Base-by-base conservation (phyloP, 2,329 filamentous ascomycete species). In the Cercospora nicotianae region DNA sequence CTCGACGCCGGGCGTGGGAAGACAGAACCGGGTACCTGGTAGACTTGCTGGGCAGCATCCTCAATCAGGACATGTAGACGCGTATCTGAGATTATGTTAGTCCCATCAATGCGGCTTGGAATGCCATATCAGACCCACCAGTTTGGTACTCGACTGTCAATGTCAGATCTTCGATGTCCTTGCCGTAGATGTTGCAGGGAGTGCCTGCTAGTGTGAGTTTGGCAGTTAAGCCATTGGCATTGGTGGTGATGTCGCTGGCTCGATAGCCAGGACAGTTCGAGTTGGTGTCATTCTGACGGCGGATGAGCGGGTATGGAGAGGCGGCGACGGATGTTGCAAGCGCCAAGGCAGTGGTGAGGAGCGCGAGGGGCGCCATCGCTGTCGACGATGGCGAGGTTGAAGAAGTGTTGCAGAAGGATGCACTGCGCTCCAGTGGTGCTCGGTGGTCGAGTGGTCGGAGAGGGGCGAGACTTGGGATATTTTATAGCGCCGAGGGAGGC, bases 21-120 rank as follows among this genome's bases (percentile, higher is more conserved):
- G 28, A 92, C 87, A 2, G 85, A 85, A 39, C 90, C 87, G 12
- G 91, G 91, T 1, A 94, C 87, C 76, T 94, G 91, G 74, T 91
- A 94, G 58, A 91, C 89, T 30, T 87, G 84, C 70, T 90, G 85
- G n/a, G 82, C 86, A 5, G 85, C 83, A 77, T 94, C 91, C 70
- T 89, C 87, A 65, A 93, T 91, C 74, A 90, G 86, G 75, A 93
- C 88, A 75, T 92, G 91, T 3, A 93, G 84, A n/a, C 90, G 88
- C 28, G 75, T 68, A 59, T 76, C 77, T 78, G 58, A 59, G 53
- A 64, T 64, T 30, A 64, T 64, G 62, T 64, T 59, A 64, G 62
- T 59, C 31, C 62, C 62, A 8, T 30, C 8, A 8, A 23, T 28
- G 48, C 33, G 62, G 57, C n/a, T 2, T 61, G 64, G 64, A 63